A percentile compares a stretch with the other conserved stretches of the same genome.
phyloP scores from a whole-genome alignment of 2,329 filamentous ascomycete species.

The Dendrostoma leiphaemia region DNA sequence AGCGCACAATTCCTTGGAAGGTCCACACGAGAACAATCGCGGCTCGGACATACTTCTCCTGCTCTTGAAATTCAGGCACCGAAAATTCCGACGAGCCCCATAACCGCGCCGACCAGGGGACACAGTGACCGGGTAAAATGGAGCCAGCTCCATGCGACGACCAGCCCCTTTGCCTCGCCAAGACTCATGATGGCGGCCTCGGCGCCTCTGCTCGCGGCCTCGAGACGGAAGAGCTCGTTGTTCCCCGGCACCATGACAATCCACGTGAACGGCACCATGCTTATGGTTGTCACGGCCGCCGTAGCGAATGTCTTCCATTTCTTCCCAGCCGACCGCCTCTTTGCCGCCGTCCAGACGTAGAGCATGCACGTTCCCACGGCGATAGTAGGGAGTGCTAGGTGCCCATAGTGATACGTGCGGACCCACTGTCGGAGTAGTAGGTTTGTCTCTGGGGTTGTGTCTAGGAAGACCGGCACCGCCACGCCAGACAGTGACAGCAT shows the following conservation, averaged over 20 bases:
- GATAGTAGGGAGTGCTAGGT: conserved; percentile 27
- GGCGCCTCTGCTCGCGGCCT: neutral
- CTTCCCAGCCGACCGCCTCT: neutral
- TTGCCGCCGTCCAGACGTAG: conserved; percentile 21
- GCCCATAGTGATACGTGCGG: conserved; percentile 32
- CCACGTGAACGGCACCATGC: neutral
- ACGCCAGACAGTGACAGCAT: conserved; percentile 23
- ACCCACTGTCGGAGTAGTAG: conserved; percentile 30
- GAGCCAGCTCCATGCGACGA: neutral
- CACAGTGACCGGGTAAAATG: too few relatives aligned
- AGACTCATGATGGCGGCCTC: neutral
- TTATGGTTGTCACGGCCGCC: neutral
- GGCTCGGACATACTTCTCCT: too few relatives aligned
- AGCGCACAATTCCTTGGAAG: too few relatives aligned
- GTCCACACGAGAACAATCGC: too few relatives aligned
- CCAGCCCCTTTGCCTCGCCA: neutral
- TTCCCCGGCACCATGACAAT: conserved; percentile 26
- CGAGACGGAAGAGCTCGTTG: conserved; percentile 15
- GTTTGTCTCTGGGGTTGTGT: conserved; percentile 23
- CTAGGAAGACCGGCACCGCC: conserved; percentile 30
- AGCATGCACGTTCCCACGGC: conserved; percentile 25
- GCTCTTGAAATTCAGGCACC: too few relatives aligned
- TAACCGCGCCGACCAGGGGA: too few relatives aligned
- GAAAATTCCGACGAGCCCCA: too few relatives aligned
- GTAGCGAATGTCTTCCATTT: neutral